Conservation (phyloP, 2,329 filamentous ascomycete species). For the Trichoderma breve region DNA sequence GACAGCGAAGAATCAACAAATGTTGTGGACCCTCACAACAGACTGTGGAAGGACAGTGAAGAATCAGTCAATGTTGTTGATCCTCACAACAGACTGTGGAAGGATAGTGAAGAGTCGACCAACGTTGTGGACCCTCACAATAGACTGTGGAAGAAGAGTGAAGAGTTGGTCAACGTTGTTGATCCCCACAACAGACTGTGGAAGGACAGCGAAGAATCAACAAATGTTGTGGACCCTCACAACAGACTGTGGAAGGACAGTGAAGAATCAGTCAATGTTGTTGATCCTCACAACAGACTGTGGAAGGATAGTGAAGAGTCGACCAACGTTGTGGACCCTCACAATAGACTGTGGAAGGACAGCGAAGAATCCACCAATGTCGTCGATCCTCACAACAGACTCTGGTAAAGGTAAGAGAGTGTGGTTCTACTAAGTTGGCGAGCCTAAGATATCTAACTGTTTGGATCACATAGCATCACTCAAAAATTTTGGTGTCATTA, state of each 20-base stretch:
- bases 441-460: background rate
- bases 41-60: background rate
- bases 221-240: background rate
- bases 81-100: background rate
- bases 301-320: background rate
- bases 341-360: background rate
- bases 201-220: background rate
- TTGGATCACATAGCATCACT: background rate
- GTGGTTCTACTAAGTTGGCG: background rate
- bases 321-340: background rate
- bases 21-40: background rate
- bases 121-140: background rate
- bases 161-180: too few relatives aligned
- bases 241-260: background rate
- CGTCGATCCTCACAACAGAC: background rate
- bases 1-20: background rate
- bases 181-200: background rate
- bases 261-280: background rate
- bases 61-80: background rate
- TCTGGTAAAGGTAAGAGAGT: background rate
- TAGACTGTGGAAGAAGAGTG: background rate
- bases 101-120: background rate
- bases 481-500: background rate
- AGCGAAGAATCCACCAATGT: background rate
- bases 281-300: background rate